phyloP scores from a whole-genome alignment of 768 basidiomycete genomes.

The Pleurotus salmoneostramineus region DNA sequence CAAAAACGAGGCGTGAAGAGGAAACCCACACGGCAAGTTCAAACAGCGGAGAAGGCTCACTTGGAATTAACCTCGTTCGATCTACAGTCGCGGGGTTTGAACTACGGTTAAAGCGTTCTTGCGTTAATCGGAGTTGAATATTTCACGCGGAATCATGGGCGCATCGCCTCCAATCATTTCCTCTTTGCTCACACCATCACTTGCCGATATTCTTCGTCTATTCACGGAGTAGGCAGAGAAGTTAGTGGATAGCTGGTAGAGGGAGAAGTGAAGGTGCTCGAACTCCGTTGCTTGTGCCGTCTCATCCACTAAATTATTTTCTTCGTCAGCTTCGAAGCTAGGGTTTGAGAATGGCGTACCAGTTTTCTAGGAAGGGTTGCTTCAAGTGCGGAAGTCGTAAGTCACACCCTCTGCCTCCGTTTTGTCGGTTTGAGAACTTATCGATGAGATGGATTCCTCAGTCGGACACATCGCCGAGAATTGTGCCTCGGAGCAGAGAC shows the following conservation, averaged over 20 bases:
- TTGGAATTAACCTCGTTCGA: neutral
- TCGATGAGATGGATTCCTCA: slow-evolving; percentile 24
- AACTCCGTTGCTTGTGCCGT: slow-evolving; percentile 3
- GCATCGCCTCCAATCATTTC: slow-evolving; percentile 4
- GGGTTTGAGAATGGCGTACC: slow-evolving; percentile 68
- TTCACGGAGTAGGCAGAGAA: slow-evolving; percentile 59
- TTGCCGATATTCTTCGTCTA: slow-evolving; percentile 37
- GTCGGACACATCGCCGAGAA: slow-evolving; percentile 94
- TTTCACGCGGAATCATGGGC: neutral
- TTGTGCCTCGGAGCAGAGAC: slow-evolving; percentile 81
- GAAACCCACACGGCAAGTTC: slow-evolving; percentile 6
- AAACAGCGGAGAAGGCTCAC: slow-evolving; percentile 1
- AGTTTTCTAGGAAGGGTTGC: slow-evolving; percentile 84
- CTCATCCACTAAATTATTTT: neutral
- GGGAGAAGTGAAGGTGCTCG: slow-evolving; percentile 63
- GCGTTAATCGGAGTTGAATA: slow-evolving; percentile 6
- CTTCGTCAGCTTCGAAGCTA: slow-evolving; percentile 28
- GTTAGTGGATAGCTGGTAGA: slow-evolving; percentile 66
- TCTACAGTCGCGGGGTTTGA: neutral
- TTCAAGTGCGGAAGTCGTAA: slow-evolving; percentile 92
- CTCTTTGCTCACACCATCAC: slow-evolving; percentile 22
- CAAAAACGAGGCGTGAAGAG: slow-evolving; percentile 5
- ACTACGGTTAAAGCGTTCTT: neutral
- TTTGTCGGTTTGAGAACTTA: slow-evolving; percentile 3
- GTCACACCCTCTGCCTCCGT: slow-evolving; percentile 24